Base-by-base conservation (phyloP, 805 yeast genomes). In the Starmerella geochares region DNA sequence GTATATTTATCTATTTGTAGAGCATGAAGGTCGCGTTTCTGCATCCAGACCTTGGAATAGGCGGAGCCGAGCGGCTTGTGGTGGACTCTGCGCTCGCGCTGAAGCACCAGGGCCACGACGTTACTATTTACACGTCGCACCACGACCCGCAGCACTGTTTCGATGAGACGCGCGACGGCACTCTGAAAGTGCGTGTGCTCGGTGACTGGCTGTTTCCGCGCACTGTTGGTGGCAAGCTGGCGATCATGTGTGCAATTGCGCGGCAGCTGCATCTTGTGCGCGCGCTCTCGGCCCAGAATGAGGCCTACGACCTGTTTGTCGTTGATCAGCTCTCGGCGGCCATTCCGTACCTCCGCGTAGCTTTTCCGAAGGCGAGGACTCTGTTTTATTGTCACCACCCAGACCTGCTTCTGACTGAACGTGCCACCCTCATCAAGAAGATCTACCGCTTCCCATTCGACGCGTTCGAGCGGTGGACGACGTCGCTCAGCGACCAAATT, bases 341-440 rank as follows among this genome's bases (percentile, higher is more conserved):
- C 56, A 70, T 86, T 4, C 97, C 97, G 5, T 55, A 88, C 14
- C 58, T 92, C 19, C 79, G 68, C 10, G 19, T 46, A 20, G 42
- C 44, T 24, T 50, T 58, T 40, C 59, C 61, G 31, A 43, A 53
- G 10, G 64, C 82, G 1, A 76, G 77, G 46, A 73, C 84, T 3
- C 67, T 92, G 46, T 92, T 90, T 62, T 92, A 92, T 65, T 88
- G 98, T 61, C 99, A 92, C 69, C 90, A 90, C 65, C 98, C 99
- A 0, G 99, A 92, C 65, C 82, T 83, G 61, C 70, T 82, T 44
- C 68, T 90, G 38, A 81, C 95, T 0, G 68, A 70, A 17, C 80
- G 81, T 47, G 69, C 73, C 2, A 69, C 80, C 2, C 24, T 72
- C 0, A 24, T 82, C 8, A 81, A 86, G 59, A 69, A 67, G 52